These are phyloP conservation scores for Trichoderma sp. DNA, from an alignment of 2,329 filamentous ascomycete species.

Conservation along the genomic window DNA sequence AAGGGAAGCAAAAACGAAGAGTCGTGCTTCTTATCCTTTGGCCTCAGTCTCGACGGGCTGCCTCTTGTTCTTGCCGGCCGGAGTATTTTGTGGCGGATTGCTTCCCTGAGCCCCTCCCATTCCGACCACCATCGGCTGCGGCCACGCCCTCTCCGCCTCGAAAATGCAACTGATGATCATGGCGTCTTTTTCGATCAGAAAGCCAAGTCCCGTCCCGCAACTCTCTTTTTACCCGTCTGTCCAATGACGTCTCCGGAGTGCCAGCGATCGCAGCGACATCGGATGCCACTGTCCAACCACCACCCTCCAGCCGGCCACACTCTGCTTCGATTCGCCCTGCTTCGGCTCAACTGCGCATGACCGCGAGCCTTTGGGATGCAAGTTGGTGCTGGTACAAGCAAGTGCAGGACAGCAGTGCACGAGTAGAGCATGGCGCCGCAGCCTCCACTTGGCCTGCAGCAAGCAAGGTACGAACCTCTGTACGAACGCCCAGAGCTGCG, in stretches of 20 bases:
- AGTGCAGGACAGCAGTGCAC: neutral
- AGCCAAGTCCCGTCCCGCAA: constrained; percentile 22
- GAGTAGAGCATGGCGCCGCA: neutral
- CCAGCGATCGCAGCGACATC: constrained; percentile 21
- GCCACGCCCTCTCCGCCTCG: neutral
- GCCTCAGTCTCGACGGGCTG: neutral
- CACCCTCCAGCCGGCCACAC: neutral
- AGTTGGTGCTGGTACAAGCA: neutral
- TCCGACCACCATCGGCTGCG: neutral
- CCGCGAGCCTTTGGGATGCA: neutral
- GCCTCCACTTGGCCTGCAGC: constrained; percentile 23
- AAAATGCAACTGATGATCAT: constrained; percentile 17
- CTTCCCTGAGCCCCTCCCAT: neutral
- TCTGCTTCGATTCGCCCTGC: constrained; percentile 18
- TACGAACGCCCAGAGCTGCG: neutral
- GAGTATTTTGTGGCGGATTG: constrained; percentile 11
- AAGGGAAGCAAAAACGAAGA: neutral
- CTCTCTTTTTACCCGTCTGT: constrained; percentile 21
- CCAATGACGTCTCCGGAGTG: constrained; percentile 5
- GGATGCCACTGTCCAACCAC: constrained; percentile 17
- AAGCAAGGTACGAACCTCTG: constrained; percentile 13
- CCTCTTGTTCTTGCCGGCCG: neutral
- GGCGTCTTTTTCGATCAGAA: neutral
- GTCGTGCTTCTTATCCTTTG: neutral
- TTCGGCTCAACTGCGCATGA: constrained; percentile 17